phyloP scores from a whole-genome alignment of 768 basidiomycete species.

The Lentinula sp. region DNA sequence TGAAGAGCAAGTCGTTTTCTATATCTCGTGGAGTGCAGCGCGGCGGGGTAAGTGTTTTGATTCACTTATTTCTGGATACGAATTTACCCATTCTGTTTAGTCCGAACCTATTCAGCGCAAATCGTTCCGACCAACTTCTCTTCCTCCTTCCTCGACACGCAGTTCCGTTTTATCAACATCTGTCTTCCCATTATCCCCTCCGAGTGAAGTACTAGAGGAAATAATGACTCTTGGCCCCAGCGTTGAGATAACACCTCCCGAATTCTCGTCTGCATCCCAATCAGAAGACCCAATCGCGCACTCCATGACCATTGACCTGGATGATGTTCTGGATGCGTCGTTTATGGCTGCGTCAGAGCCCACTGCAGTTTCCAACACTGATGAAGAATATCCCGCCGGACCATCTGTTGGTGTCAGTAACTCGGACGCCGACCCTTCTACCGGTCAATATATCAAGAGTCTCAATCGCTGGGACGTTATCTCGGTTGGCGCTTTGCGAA shows the following conservation, averaged over 20 bases:
- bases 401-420: not conserved
- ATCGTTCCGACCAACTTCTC: conserved; percentile 1
- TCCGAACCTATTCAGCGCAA: not conserved
- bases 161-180: not conserved
- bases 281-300: conserved; percentile 38
- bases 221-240: not conserved
- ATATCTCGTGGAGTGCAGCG: not conserved
- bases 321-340: conserved; percentile 74
- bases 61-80: not conserved
- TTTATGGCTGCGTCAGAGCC: conserved; percentile 51
- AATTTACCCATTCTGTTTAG: not conserved
- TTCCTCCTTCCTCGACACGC: conserved; percentile 2
- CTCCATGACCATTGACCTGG: conserved; percentile 42
- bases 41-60: not conserved
- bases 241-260: conserved; percentile 1
- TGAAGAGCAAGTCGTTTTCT: not conserved
- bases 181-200: not conserved
- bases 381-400: conserved; percentile 5
- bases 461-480: conserved; percentile 71
- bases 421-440: conserved; percentile 15
- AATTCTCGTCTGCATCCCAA: not conserved
- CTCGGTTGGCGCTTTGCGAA: conserved; percentile 67
- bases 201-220: not conserved
- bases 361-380: conserved; percentile 15
- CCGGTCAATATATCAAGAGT: conserved; percentile 37